Conservation (phyloP, 495 filamentous ascomycete genomes). For the Tuber indicum region DNA sequence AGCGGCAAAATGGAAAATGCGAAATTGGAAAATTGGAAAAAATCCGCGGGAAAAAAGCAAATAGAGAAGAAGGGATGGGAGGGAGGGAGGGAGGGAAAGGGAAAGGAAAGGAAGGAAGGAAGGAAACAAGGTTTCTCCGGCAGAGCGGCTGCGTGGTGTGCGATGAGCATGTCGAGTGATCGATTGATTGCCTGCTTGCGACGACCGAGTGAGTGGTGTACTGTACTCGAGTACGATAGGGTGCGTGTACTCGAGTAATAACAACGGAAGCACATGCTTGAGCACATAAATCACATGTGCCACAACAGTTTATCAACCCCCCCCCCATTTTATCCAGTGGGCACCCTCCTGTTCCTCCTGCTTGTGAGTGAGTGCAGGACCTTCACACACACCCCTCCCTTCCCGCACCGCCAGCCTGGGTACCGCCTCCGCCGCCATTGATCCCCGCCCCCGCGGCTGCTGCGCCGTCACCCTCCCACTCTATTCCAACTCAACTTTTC, state of each 20-base stretch:
- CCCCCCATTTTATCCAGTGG: background rate
- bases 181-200: background rate
- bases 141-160: background rate
- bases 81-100: too few species aligned
- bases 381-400: background rate
- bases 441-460: background rate
- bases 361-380: background rate
- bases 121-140: background rate
- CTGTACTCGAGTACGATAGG: background rate
- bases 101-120: background rate
- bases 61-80: background rate
- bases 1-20: conserved; percentile 1
- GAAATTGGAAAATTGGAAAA: background rate
- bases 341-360: background rate
- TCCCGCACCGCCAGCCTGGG: background rate
- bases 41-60: background rate
- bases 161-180: background rate
- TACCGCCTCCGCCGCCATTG: background rate
- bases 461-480: background rate
- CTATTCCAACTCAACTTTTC: background rate
- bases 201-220: background rate
- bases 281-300: background rate
- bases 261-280: background rate
- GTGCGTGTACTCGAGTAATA: background rate
- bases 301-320: background rate